Percentiles rank a stretch among this genome's conserved stretches.
phyloP scores from a whole-genome alignment of 768 basidiomycete genomes.

The Leccinellum luteum region DNA sequence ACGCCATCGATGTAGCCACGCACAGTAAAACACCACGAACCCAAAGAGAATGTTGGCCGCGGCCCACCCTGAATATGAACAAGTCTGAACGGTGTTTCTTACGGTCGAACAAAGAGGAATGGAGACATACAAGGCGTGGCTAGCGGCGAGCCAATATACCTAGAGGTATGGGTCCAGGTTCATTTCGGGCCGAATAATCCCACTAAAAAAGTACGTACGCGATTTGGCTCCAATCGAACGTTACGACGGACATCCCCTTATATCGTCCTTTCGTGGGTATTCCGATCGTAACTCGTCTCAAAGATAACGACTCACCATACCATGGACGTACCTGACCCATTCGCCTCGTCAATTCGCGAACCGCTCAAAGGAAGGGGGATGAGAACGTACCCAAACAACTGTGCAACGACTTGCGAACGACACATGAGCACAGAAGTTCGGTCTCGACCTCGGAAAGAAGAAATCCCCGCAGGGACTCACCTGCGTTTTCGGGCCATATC shows the following conservation, averaged over 20 bases:
- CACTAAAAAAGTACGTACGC: slow-evolving; percentile 27
- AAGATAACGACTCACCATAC: slow-evolving; percentile 36
- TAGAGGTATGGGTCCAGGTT: slow-evolving; percentile 3
- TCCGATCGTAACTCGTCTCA: background rate
- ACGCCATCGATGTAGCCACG: background rate
- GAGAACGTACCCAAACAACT: slow-evolving; percentile 44
- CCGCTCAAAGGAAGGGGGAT: background rate
- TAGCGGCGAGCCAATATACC: slow-evolving; percentile 47
- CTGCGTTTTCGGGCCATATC: slow-evolving; percentile 48
- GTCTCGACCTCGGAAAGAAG: background rate
- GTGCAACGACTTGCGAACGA: slow-evolving; percentile 37
- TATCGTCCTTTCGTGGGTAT: background rate
- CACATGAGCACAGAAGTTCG: background rate
- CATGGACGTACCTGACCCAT: slow-evolving; percentile 35
- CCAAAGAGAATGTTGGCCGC: slow-evolving; percentile 68
- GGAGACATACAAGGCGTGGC: slow-evolving; percentile 56
- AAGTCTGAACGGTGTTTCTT: background rate
- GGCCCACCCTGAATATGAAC: slow-evolving; percentile 57
- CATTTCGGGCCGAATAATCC: background rate
- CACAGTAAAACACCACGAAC: slow-evolving; percentile 62
- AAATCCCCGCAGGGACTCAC: slow-evolving; percentile 29
- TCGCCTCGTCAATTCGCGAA: background rate
- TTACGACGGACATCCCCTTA: slow-evolving; percentile 66
- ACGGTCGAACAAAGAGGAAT: background rate
- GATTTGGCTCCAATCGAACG: slow-evolving; percentile 82